Conservation (phyloP, 768 basidiomycete genomes). For the Dioszegia hungarica region DNA sequence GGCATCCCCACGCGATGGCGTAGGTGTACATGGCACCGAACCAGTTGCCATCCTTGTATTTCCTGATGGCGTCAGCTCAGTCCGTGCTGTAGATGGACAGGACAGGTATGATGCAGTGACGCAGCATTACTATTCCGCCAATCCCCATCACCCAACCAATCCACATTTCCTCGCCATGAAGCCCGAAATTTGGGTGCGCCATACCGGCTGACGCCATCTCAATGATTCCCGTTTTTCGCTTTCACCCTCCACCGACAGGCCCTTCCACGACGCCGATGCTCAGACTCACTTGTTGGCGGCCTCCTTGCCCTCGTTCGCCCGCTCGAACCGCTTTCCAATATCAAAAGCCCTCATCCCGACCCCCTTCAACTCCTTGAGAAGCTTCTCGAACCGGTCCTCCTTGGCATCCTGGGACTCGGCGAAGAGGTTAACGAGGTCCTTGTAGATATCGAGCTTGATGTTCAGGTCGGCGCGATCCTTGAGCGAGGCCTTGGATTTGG, state of each 20-base stretch:
- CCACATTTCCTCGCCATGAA: too few species aligned
- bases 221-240: too few species aligned
- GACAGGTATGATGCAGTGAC: not conserved
- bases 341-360: not conserved
- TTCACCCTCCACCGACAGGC: too few species aligned
- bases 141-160: too few species aligned
- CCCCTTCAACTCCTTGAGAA: conserved; percentile 13
- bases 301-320: conserved; percentile 10
- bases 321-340: conserved; percentile 5
- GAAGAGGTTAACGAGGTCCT: conserved; percentile 11
- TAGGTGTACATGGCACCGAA: conserved; percentile 22
- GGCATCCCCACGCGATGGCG: conserved; percentile 19
- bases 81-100: not conserved
- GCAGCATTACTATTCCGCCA: too few species aligned
- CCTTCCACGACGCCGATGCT: too few species aligned
- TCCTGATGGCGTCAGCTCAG: not conserved
- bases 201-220: too few species aligned
- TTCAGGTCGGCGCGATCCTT: not conserved
- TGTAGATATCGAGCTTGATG: conserved; percentile 6
- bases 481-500: not conserved
- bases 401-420: conserved; percentile 5
- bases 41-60: conserved; percentile 18
- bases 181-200: too few species aligned
- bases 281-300: conserved; percentile 12
- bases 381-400: not conserved